A percentile compares a stretch with the other conserved stretches of the same genome.
Evolutionary conservation across 2,329 filamentous ascomycete genomes (phyloP).

Genomic region (Fusarium drepaniforme): DNA sequence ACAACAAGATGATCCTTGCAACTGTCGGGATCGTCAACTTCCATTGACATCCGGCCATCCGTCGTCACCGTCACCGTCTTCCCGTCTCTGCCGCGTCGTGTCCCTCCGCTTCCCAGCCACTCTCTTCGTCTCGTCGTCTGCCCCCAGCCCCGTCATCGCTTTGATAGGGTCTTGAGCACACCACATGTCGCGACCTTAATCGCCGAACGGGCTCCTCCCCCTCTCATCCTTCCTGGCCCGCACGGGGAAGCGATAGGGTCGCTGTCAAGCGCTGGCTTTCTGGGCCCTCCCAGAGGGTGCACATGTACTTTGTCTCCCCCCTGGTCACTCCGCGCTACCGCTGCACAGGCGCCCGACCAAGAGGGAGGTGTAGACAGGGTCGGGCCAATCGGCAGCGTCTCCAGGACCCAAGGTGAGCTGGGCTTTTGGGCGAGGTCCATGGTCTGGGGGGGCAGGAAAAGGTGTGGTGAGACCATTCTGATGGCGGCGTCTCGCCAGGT

Average conservation of each 20-base stretch:
- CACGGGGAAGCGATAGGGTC: constrained; percentile 23
- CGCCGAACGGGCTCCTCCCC: constrained; percentile 26
- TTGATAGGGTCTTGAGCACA: constrained; percentile 43
- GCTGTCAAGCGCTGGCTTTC: neutral
- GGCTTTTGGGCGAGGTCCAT: neutral
- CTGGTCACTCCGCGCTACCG: constrained; percentile 15
- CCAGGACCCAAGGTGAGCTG: constrained; percentile 12
- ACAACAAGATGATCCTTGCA: neutral
- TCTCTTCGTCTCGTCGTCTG: constrained; percentile 10
- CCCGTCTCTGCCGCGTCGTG: constrained; percentile 10
- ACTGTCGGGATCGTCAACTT: constrained; percentile 26
- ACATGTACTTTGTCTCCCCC: neutral
- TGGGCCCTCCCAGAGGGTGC: neutral
- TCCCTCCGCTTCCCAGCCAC: constrained; percentile 7
- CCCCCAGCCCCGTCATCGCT: constrained; percentile 32
- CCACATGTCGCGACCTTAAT: constrained; percentile 44
- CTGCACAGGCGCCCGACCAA: constrained; percentile 45
- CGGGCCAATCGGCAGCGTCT: constrained; percentile 39
- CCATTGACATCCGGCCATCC: constrained; percentile 29
- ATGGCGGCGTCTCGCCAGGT: constrained; percentile 26
- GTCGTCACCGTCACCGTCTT: constrained; percentile 5
- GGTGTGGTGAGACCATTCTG: constrained; percentile 40
- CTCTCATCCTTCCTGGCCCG: constrained; percentile 15
- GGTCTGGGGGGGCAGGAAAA: neutral
- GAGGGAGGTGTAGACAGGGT: constrained; percentile 4